phyloP scores from a whole-genome alignment of 2,329 filamentous ascomycete genomes.

The Zelopaecilomyces penicillatus region DNA sequence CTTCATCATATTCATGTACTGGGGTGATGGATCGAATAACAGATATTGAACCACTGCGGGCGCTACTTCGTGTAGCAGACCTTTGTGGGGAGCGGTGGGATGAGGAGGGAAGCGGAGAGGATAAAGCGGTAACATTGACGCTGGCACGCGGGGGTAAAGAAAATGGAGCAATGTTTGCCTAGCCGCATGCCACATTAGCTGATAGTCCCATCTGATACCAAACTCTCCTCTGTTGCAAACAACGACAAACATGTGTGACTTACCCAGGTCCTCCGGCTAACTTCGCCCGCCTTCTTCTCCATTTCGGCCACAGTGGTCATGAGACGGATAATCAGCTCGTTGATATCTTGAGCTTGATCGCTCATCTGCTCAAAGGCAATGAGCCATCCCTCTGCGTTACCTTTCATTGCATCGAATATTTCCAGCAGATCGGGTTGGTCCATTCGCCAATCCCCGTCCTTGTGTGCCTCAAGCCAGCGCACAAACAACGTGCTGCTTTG shows the following conservation, averaged over 20 bases:
- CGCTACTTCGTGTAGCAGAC: constrained; percentile 7
- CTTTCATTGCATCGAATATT: constrained; percentile 83
- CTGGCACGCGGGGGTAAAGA: constrained; percentile 7
- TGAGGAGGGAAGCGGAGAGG: constrained; percentile 1
- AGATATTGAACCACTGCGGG: constrained; percentile 12
- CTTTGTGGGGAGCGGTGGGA: background rate
- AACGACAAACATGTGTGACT: constrained; percentile 21
- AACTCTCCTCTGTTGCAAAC: background rate
- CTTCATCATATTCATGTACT: background rate
- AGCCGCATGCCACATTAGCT: background rate
- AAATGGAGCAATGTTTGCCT: constrained; percentile 17
- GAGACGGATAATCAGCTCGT: constrained; percentile 61
- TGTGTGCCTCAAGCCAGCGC: constrained; percentile 62
- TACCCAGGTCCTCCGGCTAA: constrained; percentile 71
- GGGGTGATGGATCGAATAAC: constrained; percentile 6
- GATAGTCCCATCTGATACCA: background rate
- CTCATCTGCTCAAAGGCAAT: constrained; percentile 71
- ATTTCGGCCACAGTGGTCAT: constrained; percentile 76
- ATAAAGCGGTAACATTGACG: constrained; percentile 1
- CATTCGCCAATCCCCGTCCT: constrained; percentile 50
- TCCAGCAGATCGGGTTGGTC: constrained; percentile 57
- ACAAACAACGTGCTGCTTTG: constrained; percentile 69
- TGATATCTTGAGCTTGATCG: constrained; percentile 61
- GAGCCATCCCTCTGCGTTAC: constrained; percentile 86
- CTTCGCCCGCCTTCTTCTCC: constrained; percentile 73